phyloP scores from a whole-genome alignment of 768 basidiomycete genomes.

The Tylopilus intermedius region DNA sequence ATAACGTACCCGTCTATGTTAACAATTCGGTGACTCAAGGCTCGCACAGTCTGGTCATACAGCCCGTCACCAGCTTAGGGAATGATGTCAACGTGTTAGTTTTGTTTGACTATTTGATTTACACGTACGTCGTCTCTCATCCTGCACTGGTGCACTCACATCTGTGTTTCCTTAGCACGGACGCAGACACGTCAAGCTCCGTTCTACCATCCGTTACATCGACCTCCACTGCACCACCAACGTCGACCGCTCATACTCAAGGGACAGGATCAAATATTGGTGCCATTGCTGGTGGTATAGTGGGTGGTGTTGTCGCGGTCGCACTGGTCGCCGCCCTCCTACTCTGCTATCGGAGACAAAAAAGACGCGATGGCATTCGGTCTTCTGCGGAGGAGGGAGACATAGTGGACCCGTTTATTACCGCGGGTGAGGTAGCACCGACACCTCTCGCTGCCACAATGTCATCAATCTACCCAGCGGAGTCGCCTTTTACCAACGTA shows the following conservation, averaged over 20 bases:
- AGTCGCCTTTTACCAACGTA: background rate
- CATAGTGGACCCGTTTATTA: constrained; percentile 6
- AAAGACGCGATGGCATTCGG: background rate
- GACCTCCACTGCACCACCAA: too few relatives aligned
- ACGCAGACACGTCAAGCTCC: too few relatives aligned
- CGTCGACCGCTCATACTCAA: too few relatives aligned
- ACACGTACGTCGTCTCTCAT: constrained; percentile 9
- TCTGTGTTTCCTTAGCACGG: too few relatives aligned
- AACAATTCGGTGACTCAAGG: constrained; percentile 5
- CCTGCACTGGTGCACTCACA: too few relatives aligned
- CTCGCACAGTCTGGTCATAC: constrained; percentile 9
- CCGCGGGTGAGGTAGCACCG: background rate
- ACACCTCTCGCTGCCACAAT: background rate
- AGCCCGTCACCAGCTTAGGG: background rate
- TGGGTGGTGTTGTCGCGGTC: constrained; percentile 3
- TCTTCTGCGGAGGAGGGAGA: background rate
- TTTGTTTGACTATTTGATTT: constrained; percentile 19
- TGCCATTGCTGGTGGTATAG: constrained; percentile 5
- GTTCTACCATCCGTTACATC: too few relatives aligned
- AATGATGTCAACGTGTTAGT: background rate
- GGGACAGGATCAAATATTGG: background rate
- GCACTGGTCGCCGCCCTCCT: background rate
- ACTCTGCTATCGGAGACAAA: constrained; percentile 3
- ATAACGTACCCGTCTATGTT: constrained; percentile 13
- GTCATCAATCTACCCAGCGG: too few relatives aligned